Evolutionary conservation across 2,329 filamentous ascomycete species (phyloP).

Genomic region (Dissoconium aciculare): DNA sequence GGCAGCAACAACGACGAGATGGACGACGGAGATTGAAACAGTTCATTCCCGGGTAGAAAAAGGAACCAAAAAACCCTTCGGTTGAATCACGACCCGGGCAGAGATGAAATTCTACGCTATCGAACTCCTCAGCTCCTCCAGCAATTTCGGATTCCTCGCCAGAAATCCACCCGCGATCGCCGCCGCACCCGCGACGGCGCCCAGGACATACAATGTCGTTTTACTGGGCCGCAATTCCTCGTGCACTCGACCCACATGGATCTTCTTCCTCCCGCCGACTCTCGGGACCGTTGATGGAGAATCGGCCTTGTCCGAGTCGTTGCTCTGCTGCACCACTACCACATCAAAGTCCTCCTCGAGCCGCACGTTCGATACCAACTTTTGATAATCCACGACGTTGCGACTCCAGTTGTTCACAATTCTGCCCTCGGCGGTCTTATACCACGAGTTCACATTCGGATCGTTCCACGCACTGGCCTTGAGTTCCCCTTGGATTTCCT

Average conservation of each 20-base stretch:
- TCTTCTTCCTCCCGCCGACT: constrained; percentile 13
- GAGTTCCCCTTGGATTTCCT: constrained; percentile 32
- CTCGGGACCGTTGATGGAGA: too few species aligned
- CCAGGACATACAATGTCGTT: background rate
- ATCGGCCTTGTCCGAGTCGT: constrained; percentile 20
- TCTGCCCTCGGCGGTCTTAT: constrained; percentile 38
- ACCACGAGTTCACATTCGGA: constrained; percentile 41
- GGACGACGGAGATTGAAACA: constrained; percentile 15
- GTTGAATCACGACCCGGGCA: too few species aligned
- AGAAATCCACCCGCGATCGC: background rate
- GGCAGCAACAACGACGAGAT: constrained; percentile 10
- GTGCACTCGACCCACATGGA: constrained; percentile 29
- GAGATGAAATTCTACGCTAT: too few species aligned
- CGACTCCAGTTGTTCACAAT: constrained; percentile 44
- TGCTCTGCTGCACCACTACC: constrained; percentile 16
- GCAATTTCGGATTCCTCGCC: background rate
- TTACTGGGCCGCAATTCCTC: constrained; percentile 31
- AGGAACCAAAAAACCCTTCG: too few species aligned
- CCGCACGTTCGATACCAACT: constrained; percentile 28
- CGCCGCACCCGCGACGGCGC: background rate
- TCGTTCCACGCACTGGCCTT: constrained; percentile 37
- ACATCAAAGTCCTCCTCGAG: constrained; percentile 34
- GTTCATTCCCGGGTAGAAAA: too few species aligned
- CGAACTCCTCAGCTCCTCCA: too few species aligned
- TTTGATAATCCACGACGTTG: constrained; percentile 42